phyloP scores from a whole-genome alignment of 441 rosid genomes.

The California macrophylla region DNA sequence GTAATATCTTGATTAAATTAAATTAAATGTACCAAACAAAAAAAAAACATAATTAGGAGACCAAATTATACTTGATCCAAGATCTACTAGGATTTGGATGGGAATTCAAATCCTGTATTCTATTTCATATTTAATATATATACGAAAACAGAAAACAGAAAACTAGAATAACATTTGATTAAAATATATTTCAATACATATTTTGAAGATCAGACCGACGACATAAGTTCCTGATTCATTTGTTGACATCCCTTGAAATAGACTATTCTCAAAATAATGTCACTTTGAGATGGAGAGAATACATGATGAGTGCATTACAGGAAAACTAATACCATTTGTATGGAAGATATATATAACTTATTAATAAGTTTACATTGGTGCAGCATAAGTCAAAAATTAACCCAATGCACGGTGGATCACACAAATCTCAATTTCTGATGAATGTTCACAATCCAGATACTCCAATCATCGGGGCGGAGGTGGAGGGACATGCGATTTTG shows the following conservation, averaged over 20 bases:
- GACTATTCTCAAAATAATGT: not conserved
- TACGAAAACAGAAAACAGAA: no score
- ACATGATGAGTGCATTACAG: not conserved
- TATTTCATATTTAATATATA: no score
- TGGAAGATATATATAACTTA: not conserved
- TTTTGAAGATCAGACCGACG: no score
- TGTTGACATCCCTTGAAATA: not conserved
- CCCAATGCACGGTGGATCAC: not conserved
- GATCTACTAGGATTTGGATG: no score
- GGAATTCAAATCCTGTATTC: no score
- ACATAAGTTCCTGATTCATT: no score
- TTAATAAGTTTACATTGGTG: not conserved
- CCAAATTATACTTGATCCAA: no score
- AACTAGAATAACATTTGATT: no score
- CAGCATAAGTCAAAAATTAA: not conserved
- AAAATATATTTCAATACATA: no score
- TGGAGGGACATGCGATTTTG: constrained; percentile 47
- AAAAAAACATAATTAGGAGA: no score
- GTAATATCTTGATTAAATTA: no score
- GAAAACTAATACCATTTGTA: not conserved
- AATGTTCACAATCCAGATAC: not conserved
- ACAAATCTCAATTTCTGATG: not conserved
- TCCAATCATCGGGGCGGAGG: constrained; percentile 38
- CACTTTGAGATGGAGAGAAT: not conserved
- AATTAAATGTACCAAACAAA: no score